phyloP scores from a whole-genome alignment of 345 rosid genomes.

The Alliaria petiolata region DNA sequence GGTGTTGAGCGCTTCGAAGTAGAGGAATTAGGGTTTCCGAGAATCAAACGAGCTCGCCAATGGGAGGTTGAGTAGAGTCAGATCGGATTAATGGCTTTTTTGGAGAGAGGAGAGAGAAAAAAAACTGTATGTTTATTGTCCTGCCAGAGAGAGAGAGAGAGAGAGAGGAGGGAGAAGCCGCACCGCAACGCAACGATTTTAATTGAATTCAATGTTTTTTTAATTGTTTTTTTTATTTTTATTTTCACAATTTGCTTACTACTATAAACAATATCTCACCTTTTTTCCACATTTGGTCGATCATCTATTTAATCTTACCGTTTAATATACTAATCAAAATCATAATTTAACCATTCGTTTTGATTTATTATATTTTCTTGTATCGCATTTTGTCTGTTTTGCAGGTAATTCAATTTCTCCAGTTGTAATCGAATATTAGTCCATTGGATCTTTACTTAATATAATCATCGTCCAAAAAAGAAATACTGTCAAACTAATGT shows the following conservation, averaged over 20 bases:
- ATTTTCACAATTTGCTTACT: background rate
- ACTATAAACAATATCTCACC: background rate
- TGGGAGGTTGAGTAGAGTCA: constrained; percentile 26
- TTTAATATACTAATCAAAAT: background rate
- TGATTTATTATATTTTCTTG: too few species aligned
- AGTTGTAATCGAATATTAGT: too few species aligned
- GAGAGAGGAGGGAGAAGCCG: constrained; percentile 10
- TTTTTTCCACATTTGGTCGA: background rate
- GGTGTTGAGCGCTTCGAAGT: constrained; percentile 2
- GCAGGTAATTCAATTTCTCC: too few species aligned
- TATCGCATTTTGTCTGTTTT: too few species aligned
- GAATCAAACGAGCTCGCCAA: constrained; percentile 25
- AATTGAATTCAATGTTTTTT: constrained; percentile 11
- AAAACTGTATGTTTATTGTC: constrained; percentile 16
- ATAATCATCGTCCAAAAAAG: too few species aligned
- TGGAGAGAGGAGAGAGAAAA: background rate
- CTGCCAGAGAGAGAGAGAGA: constrained; percentile 5
- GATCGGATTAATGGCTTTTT: constrained; percentile 35
- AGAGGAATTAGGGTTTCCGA: constrained; percentile 29
- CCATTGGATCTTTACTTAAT: too few species aligned
- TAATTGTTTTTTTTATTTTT: background rate
- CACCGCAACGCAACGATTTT: constrained; percentile 6
- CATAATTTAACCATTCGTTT: background rate
- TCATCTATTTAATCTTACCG: background rate
- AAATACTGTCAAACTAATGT: too few species aligned